Evolutionary conservation across 2,329 filamentous ascomycete species (phyloP).

Genomic region (Fusarium pilosicola): DNA sequence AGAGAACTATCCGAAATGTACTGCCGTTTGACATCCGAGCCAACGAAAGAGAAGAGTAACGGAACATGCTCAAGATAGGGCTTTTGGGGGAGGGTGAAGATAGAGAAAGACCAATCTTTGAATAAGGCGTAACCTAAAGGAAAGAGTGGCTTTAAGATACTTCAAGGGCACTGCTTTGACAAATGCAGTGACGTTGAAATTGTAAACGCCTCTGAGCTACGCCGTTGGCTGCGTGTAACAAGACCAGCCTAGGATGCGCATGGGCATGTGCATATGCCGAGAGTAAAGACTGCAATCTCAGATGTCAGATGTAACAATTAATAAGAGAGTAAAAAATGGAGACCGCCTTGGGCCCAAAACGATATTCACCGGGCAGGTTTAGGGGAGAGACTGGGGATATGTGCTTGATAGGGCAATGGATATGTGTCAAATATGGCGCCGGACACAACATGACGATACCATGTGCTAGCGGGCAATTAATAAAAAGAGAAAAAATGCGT

Average conservation of each 20-base stretch:
- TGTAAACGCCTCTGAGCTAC: conserved; percentile 39
- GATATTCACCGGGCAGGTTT: conserved; percentile 16
- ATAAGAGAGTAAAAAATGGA: conserved; percentile 28
- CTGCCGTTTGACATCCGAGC: conserved; percentile 32
- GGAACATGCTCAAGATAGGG: conserved; percentile 31
- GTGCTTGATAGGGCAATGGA: conserved; percentile 38
- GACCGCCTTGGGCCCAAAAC: conserved; percentile 9
- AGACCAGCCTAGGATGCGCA: conserved; percentile 32
- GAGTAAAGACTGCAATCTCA: conserved; percentile 33
- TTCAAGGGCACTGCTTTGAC: conserved; percentile 29
- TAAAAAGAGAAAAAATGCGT: conserved; percentile 20
- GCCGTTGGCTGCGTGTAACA: conserved; percentile 40
- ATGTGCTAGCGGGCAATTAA: conserved; percentile 20
- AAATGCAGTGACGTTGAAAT: conserved; percentile 41
- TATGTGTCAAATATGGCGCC: conserved; percentile 36
- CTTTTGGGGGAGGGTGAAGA: conserved; percentile 43
- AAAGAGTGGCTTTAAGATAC: conserved; percentile 40
- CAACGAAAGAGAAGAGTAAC: conserved; percentile 39
- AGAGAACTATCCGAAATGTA: conserved; percentile 31
- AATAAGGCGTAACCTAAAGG: conserved; percentile 28
- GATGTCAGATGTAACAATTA: conserved; percentile 33
- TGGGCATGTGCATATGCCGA: conserved; percentile 44
- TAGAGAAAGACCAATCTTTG: conserved; percentile 35
- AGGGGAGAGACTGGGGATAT: conserved; percentile 30
- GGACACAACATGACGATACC: conserved; percentile 31